Percentiles rank a stretch among this genome's conserved stretches.
Evolutionary conservation across 169 alveolate species (phyloP).

Genomic region (Cryptosporidium tyzzeri): DNA sequence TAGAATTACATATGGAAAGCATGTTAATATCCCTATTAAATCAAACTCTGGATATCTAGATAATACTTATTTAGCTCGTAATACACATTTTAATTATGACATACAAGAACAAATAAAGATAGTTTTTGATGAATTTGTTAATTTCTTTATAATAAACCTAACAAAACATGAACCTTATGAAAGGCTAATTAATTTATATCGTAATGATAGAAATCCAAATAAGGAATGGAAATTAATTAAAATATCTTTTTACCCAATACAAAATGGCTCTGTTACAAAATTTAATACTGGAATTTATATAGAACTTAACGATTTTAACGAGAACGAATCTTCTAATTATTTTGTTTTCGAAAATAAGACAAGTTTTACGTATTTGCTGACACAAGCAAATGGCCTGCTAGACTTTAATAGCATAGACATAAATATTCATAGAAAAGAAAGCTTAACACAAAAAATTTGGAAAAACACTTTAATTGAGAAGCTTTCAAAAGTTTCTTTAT

Average conservation of each 20-base stretch:
- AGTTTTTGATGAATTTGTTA: slow-evolving; percentile 1
- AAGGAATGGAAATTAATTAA: slow-evolving; percentile 8
- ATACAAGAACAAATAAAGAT: slow-evolving; percentile 10
- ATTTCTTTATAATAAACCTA: neutral
- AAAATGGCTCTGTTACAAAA: neutral
- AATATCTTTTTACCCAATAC: slow-evolving; percentile 5
- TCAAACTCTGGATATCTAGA: slow-evolving; percentile 23
- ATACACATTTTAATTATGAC: neutral
- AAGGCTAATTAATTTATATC: slow-evolving; percentile 17
- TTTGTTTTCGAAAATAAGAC: slow-evolving; percentile 33
- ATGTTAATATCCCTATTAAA: neutral
- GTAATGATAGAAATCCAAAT: neutral
- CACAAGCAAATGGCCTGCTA: neutral
- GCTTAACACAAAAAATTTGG: slow-evolving; percentile 7
- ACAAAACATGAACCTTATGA: neutral
- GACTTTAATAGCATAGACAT: slow-evolving; percentile 1
- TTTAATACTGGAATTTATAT: slow-evolving; percentile 1
- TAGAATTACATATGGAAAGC: neutral
- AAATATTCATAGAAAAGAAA: neutral
- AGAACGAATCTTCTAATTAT: neutral
- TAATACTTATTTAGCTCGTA: neutral
- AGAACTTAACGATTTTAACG: neutral
- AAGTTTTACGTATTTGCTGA: slow-evolving; percentile 1
- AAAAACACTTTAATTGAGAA: slow-evolving; percentile 18
- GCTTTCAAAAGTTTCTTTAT: neutral